Conservation (phyloP, 2,329 filamentous ascomycete genomes). For the Parastagonospora avenae region DNA sequence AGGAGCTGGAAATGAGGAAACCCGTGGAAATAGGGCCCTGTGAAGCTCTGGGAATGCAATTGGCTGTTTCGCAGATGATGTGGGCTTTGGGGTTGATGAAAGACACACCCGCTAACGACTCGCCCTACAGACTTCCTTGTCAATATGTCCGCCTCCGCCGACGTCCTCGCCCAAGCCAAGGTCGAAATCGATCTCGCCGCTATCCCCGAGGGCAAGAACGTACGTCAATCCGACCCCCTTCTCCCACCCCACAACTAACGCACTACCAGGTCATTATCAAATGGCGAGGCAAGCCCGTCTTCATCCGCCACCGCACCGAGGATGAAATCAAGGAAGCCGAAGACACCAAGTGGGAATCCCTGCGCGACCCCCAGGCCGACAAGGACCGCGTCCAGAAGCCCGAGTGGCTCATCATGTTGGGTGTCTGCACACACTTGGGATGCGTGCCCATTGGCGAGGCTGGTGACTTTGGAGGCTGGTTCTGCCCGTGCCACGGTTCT, state of each 20-base stretch:
- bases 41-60: constrained; percentile 26
- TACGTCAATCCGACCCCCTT: constrained; percentile 55
- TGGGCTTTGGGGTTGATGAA: constrained; percentile 30
- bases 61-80: constrained; percentile 38
- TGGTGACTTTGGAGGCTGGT: constrained; percentile 98
- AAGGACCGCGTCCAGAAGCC: constrained; percentile 95
- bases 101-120: constrained; percentile 32
- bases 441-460: constrained; percentile 99
- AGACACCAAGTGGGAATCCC: constrained; percentile 76
- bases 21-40: background rate
- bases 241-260: constrained; percentile 15
- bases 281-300: constrained; percentile 99
- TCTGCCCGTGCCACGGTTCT: constrained; percentile 99
- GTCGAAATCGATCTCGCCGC: constrained; percentile 92
- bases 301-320: constrained; percentile 96
- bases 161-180: constrained; percentile 98
- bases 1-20: constrained; percentile 10
- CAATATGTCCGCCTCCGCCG: constrained; percentile 99
- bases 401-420: constrained; percentile 98
- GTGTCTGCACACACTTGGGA: constrained; percentile 98
- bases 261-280: constrained; percentile 87
- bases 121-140: constrained; percentile 84
- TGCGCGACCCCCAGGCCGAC: constrained; percentile 92
- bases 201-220: constrained; percentile 99
- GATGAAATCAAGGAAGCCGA: constrained; percentile 95